Conservation (phyloP, 805 yeast genomes). For the Metschnikowia gruessii region DNA sequence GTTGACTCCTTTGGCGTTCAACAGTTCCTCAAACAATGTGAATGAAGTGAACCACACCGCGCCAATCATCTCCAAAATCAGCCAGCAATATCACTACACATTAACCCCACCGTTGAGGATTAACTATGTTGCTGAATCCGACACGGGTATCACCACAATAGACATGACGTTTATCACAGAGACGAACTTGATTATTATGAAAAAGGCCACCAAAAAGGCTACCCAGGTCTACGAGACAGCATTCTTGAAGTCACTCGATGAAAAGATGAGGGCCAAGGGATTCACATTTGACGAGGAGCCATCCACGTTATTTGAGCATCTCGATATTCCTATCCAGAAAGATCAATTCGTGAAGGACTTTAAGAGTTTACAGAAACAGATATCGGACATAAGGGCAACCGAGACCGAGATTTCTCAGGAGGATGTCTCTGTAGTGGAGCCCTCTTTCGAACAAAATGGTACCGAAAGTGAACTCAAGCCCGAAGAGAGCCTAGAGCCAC, state of each 20-base stretch:
- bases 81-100: slow-evolving; percentile 21
- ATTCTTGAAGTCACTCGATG: slow-evolving; percentile 18
- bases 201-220: slow-evolving; percentile 14
- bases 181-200: slow-evolving; percentile 20
- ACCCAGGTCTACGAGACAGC: slow-evolving; percentile 13
- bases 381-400: slow-evolving; percentile 11
- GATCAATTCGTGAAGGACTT: slow-evolving; percentile 20
- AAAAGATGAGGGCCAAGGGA: slow-evolving; percentile 18
- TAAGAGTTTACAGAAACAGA: slow-evolving; percentile 13
- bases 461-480: slow-evolving; percentile 12
- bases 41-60: slow-evolving; percentile 20
- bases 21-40: slow-evolving; percentile 32
- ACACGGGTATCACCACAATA: slow-evolving; percentile 12
- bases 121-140: slow-evolving; percentile 14
- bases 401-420: slow-evolving; percentile 1
- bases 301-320: slow-evolving; percentile 11
- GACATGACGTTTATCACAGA: slow-evolving; percentile 19
- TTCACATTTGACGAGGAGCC: slow-evolving; percentile 19
- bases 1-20: slow-evolving; percentile 27
- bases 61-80: slow-evolving; percentile 19
- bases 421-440: neutral
- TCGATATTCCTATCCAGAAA: slow-evolving; percentile 11
- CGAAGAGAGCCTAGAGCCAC: slow-evolving; percentile 2
- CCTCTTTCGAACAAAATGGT: slow-evolving; percentile 10
- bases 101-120: slow-evolving; percentile 19